These are phyloP conservation scores for Polysphondylium violaceum DNA, from an alignment of 78 protist genomes.

Conservation along the genomic window DNA sequence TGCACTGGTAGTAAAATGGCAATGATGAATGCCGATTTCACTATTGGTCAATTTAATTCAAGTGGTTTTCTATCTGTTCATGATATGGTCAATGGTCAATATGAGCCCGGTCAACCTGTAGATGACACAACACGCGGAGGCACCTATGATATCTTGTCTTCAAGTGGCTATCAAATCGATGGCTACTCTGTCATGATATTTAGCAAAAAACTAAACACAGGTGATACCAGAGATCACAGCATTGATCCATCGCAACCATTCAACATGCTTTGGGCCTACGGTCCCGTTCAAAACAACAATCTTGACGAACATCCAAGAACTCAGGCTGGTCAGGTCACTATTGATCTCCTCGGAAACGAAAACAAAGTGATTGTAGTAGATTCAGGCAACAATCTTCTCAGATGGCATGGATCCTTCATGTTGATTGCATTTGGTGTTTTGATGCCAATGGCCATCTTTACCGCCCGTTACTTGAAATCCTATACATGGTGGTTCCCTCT, in stretches of 20 bases:
- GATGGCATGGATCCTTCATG: slow-evolving; percentile 24
- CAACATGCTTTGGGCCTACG: slow-evolving; percentile 57
- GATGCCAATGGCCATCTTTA: slow-evolving; percentile 62
- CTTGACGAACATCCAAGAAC: neutral
- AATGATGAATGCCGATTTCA: slow-evolving; percentile 43
- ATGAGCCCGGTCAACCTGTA: slow-evolving; percentile 12
- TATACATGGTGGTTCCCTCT: slow-evolving; percentile 52
- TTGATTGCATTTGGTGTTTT: slow-evolving; percentile 28
- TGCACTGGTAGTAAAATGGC: neutral
- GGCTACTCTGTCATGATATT: slow-evolving; percentile 21
- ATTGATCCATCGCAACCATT: neutral
- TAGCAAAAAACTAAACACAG: slow-evolving; percentile 23
- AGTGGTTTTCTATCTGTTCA: neutral
- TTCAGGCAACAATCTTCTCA: neutral
- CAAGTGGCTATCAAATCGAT: slow-evolving; percentile 36
- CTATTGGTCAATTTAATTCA: slow-evolving; percentile 8
- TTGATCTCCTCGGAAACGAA: neutral
- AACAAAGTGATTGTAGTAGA: too few relatives aligned
- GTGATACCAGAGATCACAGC: slow-evolving; percentile 20
- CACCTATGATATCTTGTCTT: slow-evolving; percentile 20
- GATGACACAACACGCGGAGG: slow-evolving; percentile 16
- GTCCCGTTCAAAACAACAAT: neutral
- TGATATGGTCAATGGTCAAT: neutral
- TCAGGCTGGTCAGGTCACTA: slow-evolving; percentile 4
- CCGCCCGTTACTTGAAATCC: slow-evolving; percentile 23